Base-by-base conservation (phyloP, 2,329 filamentous ascomycete species). In the Epichloe festucae region DNA sequence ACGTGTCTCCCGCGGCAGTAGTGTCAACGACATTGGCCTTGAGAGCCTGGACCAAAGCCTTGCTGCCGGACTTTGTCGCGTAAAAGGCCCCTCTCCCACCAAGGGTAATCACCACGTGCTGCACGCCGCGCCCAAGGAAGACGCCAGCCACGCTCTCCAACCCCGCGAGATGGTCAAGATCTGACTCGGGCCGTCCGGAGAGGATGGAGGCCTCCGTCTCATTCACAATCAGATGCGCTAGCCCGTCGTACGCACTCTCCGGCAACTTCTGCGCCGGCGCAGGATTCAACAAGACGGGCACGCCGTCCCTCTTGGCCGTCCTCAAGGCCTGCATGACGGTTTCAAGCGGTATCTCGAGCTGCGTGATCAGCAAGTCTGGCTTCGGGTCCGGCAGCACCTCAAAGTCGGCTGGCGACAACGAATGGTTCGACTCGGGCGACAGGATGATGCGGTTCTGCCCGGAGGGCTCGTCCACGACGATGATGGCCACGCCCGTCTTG, bases 1-100 rank as follows among this genome's bases (percentile, higher is more conserved):
- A 96, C 0, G 91, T 96, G 66, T 97, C 91, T 0, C 91, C 91
- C 5, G 93, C 93, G 2, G 86, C 91, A 7, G 91, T 97, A 1
- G 91, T 97, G 66, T 97, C 91, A 4, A 96, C 81, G 2, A 97
- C 91, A 19, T 66, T 69, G 4, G 88, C 84, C 66, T 85, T 84
- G 55, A 79, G 75, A 0, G 87, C 88, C 2, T 71, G 65, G 4
- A 89, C 67, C 56, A 81, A 61, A 1, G 71, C 74, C 49, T 71
- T 71, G 43, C 59, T 60, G 23, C 65, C 67, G 3, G 55, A 58
- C 43, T 58, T 68, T 19, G 73, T 77, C 51, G 75, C 71, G 63
- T 78, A 88, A 65, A 81, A 89, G 31, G 84, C 84, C n/a, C 89
- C 89, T 54, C 85, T 79, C 0, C 81, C 79, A 0, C 91, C 91